Evolutionary conservation across 495 filamentous ascomycete species (phyloP).

Genomic region (Neurospora tetrasperma): DNA sequence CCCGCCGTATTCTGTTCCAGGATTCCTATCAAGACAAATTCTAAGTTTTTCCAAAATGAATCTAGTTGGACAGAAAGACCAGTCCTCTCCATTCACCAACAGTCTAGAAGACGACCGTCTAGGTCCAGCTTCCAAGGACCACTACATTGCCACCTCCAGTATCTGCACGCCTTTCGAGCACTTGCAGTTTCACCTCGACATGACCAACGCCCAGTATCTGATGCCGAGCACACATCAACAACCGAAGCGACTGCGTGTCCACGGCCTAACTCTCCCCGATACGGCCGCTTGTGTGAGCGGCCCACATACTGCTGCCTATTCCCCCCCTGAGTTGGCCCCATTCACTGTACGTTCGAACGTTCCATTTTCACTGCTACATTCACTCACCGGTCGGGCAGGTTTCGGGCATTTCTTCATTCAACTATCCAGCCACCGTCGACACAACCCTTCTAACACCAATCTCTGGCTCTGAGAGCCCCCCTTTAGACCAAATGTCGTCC

Average conservation of each 20-base stretch:
- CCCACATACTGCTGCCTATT: constrained; percentile 15
- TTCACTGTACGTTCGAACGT: constrained; percentile 21
- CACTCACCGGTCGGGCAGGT: constrained; percentile 11
- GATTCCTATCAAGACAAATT: neutral
- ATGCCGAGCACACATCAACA: constrained; percentile 15
- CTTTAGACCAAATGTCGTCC: constrained; percentile 26
- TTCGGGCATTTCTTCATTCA: constrained; percentile 34
- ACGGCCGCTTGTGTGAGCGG: constrained; percentile 12
- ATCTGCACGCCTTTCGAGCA: constrained; percentile 6
- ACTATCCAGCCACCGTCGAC: constrained; percentile 33
- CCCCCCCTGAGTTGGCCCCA: constrained; percentile 17
- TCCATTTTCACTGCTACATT: neutral
- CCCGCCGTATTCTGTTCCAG: neutral
- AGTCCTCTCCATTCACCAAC: neutral
- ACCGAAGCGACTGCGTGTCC: constrained; percentile 7
- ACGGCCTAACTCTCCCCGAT: constrained; percentile 12
- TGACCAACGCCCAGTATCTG: constrained; percentile 22
- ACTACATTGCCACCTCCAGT: constrained; percentile 1
- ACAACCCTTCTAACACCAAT: constrained; percentile 37
- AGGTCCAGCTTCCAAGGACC: constrained; percentile 13
- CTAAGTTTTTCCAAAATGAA: constrained; percentile 16
- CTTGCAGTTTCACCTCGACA: constrained; percentile 20
- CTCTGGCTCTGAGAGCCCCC: constrained; percentile 34
- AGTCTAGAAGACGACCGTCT: constrained; percentile 11
- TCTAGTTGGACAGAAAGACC: constrained; percentile 12